Percentiles rank a stretch among this genome's conserved stretches.
phyloP scores from a whole-genome alignment of 192 early-diverging fungal species.

The Backusella luteola region DNA sequence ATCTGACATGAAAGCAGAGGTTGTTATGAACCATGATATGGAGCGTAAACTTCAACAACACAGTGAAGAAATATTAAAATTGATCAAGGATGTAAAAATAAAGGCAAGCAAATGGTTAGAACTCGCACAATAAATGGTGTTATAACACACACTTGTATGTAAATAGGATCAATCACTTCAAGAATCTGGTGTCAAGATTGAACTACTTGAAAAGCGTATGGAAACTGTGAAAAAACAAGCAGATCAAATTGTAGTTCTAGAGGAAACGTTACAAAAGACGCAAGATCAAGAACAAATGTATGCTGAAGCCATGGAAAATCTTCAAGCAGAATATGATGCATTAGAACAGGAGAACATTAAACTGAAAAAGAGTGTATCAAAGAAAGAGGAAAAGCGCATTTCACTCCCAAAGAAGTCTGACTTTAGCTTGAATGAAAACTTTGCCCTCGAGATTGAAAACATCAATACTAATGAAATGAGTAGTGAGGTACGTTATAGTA shows the following conservation, averaged over 20 bases:
- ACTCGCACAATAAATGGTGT: neutral
- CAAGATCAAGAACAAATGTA: slow-evolving; percentile 64
- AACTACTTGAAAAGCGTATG: slow-evolving; percentile 77
- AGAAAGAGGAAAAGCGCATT: slow-evolving; percentile 21
- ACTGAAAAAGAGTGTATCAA: slow-evolving; percentile 38
- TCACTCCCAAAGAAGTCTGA: slow-evolving; percentile 22
- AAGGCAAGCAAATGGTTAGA: slow-evolving; percentile 46
- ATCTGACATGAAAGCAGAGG: slow-evolving; percentile 75
- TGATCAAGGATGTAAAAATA: slow-evolving; percentile 75
- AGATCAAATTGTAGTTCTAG: slow-evolving; percentile 58
- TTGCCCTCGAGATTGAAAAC: neutral
- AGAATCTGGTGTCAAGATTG: slow-evolving; percentile 72
- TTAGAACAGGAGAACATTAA: slow-evolving; percentile 67
- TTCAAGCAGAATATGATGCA: slow-evolving; percentile 68
- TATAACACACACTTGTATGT: neutral
- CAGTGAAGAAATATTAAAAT: slow-evolving; percentile 74
- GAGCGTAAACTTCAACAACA: slow-evolving; percentile 73
- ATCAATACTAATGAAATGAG: neutral
- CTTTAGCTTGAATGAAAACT: neutral
- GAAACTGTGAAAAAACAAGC: slow-evolving; percentile 64
- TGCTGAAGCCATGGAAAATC: slow-evolving; percentile 64
- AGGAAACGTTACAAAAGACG: slow-evolving; percentile 54
- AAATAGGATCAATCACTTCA: slow-evolving; percentile 69
- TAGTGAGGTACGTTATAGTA: neutral
- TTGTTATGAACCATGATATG: slow-evolving; percentile 78